Conservation (phyloP, 768 basidiomycete species). For the Rhizopogon vulgaris region DNA sequence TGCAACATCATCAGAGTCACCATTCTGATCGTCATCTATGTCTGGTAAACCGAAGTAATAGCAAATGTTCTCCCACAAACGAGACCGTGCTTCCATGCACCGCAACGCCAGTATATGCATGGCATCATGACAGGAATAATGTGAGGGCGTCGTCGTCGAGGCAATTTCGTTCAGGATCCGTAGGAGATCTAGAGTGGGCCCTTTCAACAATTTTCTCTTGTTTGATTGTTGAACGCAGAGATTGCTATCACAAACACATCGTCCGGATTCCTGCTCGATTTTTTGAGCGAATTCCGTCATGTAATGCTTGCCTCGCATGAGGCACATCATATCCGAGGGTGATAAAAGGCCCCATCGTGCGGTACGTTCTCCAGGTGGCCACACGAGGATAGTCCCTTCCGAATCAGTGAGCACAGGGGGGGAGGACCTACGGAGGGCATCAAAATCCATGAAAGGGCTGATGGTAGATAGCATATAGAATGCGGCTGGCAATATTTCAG, state of each 20-base stretch:
- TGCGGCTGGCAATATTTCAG: conserved; percentile 39
- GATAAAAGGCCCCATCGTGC: background rate
- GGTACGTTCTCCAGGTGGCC: background rate
- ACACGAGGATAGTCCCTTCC: background rate
- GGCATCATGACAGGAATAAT: background rate
- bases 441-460: conserved; percentile 13
- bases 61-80: background rate
- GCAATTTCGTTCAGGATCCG: background rate
- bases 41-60: background rate
- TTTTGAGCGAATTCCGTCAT: background rate
- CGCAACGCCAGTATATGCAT: background rate
- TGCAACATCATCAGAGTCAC: background rate
- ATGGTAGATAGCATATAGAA: conserved; percentile 41
- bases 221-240: background rate
- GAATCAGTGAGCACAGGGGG: background rate
- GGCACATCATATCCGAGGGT: background rate
- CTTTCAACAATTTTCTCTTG: background rate
- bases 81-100: background rate
- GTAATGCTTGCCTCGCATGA: background rate
- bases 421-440: background rate
- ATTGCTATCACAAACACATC: background rate
- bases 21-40: background rate
- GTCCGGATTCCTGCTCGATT: background rate
- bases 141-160: background rate
- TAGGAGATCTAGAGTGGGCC: background rate